Evolutionary conservation across 345 rosid genomes (phyloP).

Genomic region (Aquilaria sinensis): DNA sequence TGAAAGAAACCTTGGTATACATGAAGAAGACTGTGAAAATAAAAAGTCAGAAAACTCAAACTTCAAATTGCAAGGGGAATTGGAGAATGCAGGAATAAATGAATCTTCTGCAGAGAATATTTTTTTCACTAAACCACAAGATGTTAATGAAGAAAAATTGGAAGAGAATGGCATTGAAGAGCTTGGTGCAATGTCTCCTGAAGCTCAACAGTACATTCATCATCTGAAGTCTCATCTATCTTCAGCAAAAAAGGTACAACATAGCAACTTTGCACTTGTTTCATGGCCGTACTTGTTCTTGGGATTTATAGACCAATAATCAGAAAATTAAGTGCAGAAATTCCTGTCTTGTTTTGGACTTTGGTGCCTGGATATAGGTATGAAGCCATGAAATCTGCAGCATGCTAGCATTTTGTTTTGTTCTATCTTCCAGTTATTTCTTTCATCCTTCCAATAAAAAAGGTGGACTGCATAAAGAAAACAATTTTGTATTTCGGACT

Average conservation of each 20-base stretch:
- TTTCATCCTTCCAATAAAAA: no score
- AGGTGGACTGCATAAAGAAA: no score
- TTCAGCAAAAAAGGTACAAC: conserved; percentile 61
- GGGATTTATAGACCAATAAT: not conserved
- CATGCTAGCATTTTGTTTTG: no score
- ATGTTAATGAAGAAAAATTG: conserved; percentile 21
- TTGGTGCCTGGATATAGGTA: no score
- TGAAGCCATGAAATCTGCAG: no score
- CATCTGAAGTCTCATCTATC: conserved; percentile 68
- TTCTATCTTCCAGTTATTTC: no score
- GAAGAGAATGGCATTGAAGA: conserved; percentile 37
- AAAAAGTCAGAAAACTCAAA: conserved; percentile 28
- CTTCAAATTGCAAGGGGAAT: conserved; percentile 31
- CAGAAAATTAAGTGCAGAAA: no score
- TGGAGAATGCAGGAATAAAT: conserved; percentile 27
- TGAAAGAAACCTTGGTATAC: conserved; percentile 62
- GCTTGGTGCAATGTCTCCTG: conserved; percentile 60
- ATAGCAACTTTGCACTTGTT: conserved; percentile 2
- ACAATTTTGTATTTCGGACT: no score
- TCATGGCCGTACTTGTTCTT: conserved; percentile 4
- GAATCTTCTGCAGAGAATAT: conserved; percentile 23
- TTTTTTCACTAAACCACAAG: conserved; percentile 25
- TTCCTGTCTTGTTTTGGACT: no score
- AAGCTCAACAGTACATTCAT: conserved; percentile 65
- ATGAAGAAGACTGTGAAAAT: conserved; percentile 39